Base-by-base conservation (phyloP, 805 yeast species). In the Candida nonsorbophila region DNA sequence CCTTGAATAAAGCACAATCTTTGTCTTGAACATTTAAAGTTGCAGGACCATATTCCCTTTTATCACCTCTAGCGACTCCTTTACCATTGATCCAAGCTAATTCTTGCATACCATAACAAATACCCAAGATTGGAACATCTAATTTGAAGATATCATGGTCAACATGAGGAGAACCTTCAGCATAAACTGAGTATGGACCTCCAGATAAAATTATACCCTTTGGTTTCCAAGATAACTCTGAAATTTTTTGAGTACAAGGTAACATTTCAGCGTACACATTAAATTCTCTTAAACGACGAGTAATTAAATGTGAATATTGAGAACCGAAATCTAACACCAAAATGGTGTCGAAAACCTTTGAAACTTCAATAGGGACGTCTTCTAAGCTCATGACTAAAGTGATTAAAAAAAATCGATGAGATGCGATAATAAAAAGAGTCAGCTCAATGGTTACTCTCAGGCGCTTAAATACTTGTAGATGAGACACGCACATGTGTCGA, bases 21-120 rank as follows among this genome's bases (percentile, higher is more conserved):
- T 62, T 41, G 53, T 85, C 92, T 46, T 73, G 68, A 33, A 86
- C 94, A 44, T 77, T 71, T 56, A 92, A 72, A 35, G 84, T 77
- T 37, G 98, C 96, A 28, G 95, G 96, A 38, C 98, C 98, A 55
- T 90, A 92, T 67, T 92, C 98, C 64, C 97, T 80, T 73, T 90
- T 88, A 51, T 85, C 95, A 62, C 96, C 95, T 60, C 95, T 81
- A 36, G 86, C 84, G 36, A 92, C 98, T 44, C 83, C 83, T 58
- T 84, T 84, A 61, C 94, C 94, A 61, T 85, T 85, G 51, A 87
- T 80, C 97, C 97, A 90, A 31, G 98, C 98, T 45, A 92, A 68
- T 67, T 92, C 98, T 72, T 92, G 98, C 90, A 92, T 84, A 62
- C 98, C 98, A 66, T 92, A 92, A 68, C 98, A 92, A 58, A 92